phyloP scores from a whole-genome alignment of 768 basidiomycete species.

The Mycena rosella region DNA sequence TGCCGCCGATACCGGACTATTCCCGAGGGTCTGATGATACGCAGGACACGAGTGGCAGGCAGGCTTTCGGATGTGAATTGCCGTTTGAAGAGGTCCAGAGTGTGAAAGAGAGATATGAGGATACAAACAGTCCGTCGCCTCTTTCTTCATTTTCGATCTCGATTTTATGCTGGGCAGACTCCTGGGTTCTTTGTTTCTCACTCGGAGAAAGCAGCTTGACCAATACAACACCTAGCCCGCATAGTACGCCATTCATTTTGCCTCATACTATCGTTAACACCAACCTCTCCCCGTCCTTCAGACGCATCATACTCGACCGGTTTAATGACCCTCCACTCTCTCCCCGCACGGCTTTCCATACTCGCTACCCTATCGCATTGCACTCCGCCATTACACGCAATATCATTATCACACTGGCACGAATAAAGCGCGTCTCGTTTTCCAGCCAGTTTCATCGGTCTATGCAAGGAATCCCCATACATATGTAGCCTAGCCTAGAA shows the following conservation, averaged over 20 bases:
- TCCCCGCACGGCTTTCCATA: background rate
- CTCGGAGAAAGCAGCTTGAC: constrained; percentile 60
- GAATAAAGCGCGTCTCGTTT: background rate
- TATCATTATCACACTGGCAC: background rate
- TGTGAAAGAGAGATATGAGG: constrained; percentile 73
- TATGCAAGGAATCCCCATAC: too few relatives aligned
- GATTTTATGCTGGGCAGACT: constrained; percentile 54
- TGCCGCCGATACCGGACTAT: constrained; percentile 13
- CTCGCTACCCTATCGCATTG: background rate
- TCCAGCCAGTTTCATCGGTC: too few relatives aligned
- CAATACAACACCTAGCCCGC: constrained; percentile 16
- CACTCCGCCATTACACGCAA: constrained; percentile 1
- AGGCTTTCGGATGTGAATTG: constrained; percentile 15
- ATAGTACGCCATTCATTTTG: constrained; percentile 3
- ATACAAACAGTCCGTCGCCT: constrained; percentile 66
- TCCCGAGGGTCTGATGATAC: constrained; percentile 12
- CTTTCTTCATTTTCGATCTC: background rate
- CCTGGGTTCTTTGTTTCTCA: constrained; percentile 75
- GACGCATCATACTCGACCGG: background rate
- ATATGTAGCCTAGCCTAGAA: too few relatives aligned
- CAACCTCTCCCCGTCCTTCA: background rate
- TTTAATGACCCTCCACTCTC: background rate
- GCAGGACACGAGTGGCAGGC: constrained; percentile 31
- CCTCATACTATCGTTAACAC: constrained; percentile 11
- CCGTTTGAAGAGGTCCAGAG: constrained; percentile 54